These are phyloP conservation scores for Podaxis mareebaensis DNA, from an alignment of 768 basidiomycete genomes.

Conservation along the genomic window DNA sequence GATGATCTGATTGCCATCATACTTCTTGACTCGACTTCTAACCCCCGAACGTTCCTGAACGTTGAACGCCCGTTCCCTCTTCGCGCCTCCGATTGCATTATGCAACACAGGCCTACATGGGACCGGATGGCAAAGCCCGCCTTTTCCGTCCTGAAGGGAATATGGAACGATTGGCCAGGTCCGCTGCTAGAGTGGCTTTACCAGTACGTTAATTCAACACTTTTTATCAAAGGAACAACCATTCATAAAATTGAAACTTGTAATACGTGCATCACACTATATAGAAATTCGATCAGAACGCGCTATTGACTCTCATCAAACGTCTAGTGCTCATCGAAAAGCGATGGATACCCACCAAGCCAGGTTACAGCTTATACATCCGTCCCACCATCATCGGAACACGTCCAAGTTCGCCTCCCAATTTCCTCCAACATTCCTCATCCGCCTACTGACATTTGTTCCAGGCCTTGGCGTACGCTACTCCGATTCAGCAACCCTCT, in stretches of 20 bases:
- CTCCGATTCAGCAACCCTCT: constrained; percentile 73
- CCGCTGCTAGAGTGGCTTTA: constrained; percentile 69
- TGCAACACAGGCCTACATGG: constrained; percentile 45
- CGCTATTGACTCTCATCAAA: constrained; percentile 72
- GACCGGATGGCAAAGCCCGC: constrained; percentile 68
- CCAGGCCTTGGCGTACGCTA: constrained; percentile 61
- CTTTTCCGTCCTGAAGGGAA: constrained; percentile 85
- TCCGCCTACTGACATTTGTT: background rate
- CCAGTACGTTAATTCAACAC: constrained; percentile 45
- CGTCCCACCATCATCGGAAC: constrained; percentile 76
- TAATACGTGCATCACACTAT: constrained; percentile 22
- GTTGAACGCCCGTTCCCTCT: background rate
- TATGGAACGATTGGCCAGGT: constrained; percentile 77
- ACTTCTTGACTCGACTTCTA: too few relatives aligned
- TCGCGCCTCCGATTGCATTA: background rate
- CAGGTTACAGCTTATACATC: constrained; percentile 84
- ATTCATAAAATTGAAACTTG: background rate
- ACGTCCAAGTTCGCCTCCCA: constrained; percentile 44
- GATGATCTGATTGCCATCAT: background rate
- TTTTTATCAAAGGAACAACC: background rate
- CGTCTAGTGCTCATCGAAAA: constrained; percentile 68
- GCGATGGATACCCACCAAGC: constrained; percentile 80
- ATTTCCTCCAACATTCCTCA: constrained; percentile 40
- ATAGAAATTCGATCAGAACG: constrained; percentile 71
- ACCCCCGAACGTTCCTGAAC: background rate